phyloP scores from a whole-genome alignment of 306 rosid genomes.

The Cucumis hystrix region DNA sequence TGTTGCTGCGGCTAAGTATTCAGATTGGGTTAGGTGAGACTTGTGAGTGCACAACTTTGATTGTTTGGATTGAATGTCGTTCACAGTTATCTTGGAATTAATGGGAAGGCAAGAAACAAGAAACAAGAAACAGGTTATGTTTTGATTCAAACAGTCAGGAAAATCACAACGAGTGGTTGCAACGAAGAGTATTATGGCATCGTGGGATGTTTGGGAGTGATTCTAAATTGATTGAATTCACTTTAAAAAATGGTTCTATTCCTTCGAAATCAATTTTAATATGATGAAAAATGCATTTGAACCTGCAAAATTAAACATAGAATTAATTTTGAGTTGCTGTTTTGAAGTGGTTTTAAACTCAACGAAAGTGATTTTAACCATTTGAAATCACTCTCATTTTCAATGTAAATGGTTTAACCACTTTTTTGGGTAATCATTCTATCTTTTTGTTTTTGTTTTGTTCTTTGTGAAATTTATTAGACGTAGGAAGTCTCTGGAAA shows the following conservation, averaged over 20 bases:
- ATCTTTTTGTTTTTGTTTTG: neutral
- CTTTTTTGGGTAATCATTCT: neutral
- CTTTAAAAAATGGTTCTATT: too few species aligned
- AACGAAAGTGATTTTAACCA: too few species aligned
- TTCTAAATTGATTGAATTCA: too few species aligned
- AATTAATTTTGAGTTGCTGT: neutral
- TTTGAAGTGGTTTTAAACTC: neutral
- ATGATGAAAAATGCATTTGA: too few species aligned
- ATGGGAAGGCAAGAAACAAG: neutral
- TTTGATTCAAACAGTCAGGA: neutral
- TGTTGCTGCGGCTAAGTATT: slow-evolving; percentile 65
- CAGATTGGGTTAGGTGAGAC: slow-evolving; percentile 78
- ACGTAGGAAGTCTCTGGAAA: slow-evolving; percentile 65
- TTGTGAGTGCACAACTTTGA: slow-evolving; percentile 4
- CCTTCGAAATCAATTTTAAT: too few species aligned
- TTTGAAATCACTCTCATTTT: too few species aligned
- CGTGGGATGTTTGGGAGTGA: too few species aligned
- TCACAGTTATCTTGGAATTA: neutral
- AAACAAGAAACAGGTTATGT: neutral
- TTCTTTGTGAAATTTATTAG: slow-evolving; percentile 16
- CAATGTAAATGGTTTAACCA: neutral
- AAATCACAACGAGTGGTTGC: neutral
- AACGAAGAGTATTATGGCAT: neutral
- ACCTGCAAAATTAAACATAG: too few species aligned
- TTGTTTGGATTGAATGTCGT: neutral